A percentile compares a stretch with the other conserved stretches of the same genome.
Conservation (phyloP, 2,329 filamentous ascomycete genomes). For the Fusarium graminum region DNA sequence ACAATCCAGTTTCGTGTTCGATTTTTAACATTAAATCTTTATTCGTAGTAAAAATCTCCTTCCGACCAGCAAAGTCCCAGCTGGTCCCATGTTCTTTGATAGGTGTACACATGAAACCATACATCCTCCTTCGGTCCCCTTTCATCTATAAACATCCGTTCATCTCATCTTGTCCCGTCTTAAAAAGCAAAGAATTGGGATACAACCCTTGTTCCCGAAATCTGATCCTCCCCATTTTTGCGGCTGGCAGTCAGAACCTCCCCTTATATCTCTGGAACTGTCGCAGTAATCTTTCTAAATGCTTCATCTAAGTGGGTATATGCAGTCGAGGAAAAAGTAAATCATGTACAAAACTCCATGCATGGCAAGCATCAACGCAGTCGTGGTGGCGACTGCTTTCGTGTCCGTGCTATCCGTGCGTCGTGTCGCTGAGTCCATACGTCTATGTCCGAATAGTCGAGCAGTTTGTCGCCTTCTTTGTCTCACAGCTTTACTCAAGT, state of each 20-base stretch:
- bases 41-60: conserved; percentile 12
- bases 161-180: conserved; percentile 18
- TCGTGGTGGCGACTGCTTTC: conserved; percentile 11
- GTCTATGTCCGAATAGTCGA: conserved; percentile 15
- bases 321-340: conserved; percentile 33
- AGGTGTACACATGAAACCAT: conserved; percentile 33
- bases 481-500: conserved; percentile 6
- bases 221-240: conserved; percentile 14
- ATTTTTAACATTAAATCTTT: conserved; percentile 2
- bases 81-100: conserved; percentile 8
- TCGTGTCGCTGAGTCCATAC: conserved; percentile 28
- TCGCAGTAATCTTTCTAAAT: conserved; percentile 36
- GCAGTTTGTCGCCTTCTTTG: conserved; percentile 8
- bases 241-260: conserved; percentile 3
- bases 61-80: conserved; percentile 7
- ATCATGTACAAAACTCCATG: conserved; percentile 42
- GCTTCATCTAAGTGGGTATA: conserved; percentile 45
- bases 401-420: conserved; percentile 32
- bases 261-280: conserved; percentile 11
- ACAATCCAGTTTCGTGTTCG: conserved; percentile 16
- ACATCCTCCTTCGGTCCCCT: conserved; percentile 17
- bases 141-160: conserved; percentile 29
- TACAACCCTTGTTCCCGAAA: background rate
- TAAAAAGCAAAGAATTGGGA: conserved; percentile 6
- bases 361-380: conserved; percentile 28